Evolutionary conservation across 768 basidiomycete genomes (phyloP), one percentile per base, ranked within the genome.

Genomic region (Postia placenta): DNA sequence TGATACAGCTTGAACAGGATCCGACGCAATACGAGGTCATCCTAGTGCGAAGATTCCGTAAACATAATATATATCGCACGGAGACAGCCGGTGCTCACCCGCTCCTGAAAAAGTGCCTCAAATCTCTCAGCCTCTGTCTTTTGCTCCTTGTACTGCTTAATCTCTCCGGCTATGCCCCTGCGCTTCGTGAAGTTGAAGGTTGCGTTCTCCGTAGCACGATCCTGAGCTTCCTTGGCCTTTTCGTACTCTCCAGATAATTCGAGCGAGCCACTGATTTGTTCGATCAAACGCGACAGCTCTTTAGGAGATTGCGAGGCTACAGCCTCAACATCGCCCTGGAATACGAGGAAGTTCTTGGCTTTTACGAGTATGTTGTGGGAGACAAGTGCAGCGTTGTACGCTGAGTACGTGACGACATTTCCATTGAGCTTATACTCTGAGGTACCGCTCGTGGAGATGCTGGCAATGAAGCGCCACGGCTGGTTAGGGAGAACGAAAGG

Each of bases 301-400:
- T 84, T 83, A 14, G 96, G 81, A 0, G 89, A 92, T 58, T 99
- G 96, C 2, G 90, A 89, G 0, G 96, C 96, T 27, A 99, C 91
- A 2, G 92, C 91, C 68, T 99, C 96, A 26, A 99, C 96, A 62
- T 98, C 96, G 45, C 96, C 96, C 63, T 99, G 96, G 71, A 99
- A 98, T 11, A 98, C 96, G 45, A 98, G 84, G 61, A 98, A 99
- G 71, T 98, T 98, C 73, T 97, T 97, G 11, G 96, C 96, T 69
- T 96, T 97, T 60, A 98, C 93, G 41, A 98, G 87, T 60, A 99
- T 91, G 60, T 97, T 96, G 61, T 96, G 93, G 5, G 76, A 72
- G 48, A 87, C 76, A 22, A 99, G 84, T 11, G 90, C 87, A 4
- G 83, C 74, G 52, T 96, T 96, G 73, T 98, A 99, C 1, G 80